Base-by-base conservation (phyloP, 192 early-diverging fungal species). In the Spinellus fusiger region DNA sequence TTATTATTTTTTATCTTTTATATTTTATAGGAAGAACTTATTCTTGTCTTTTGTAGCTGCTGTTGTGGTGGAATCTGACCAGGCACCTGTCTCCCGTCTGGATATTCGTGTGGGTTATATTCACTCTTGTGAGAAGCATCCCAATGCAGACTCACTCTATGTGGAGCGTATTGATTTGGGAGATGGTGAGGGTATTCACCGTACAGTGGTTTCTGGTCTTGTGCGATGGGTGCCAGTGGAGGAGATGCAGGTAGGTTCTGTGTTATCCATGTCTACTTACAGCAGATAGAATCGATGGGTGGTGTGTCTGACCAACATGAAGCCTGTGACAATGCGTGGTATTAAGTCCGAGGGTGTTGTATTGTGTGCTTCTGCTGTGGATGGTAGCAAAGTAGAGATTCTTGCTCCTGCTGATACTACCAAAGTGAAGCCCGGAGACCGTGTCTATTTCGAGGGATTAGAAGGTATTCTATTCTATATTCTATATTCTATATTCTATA, bases 321-420 rank as follows among this genome's bases (percentile, higher is more conserved):
- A 99, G 78, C 96, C 96, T 23, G 94, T 82, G 6, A 77, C 79
- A 69, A 86, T 98, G 95, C 86, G 96, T 66, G 93, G 94, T 40
- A 82, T 98, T 65, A 97, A 93, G 78, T 96, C 94, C 22, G 76
- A 80, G 62, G 96, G 90, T 5, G 98, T 99, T 95, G 95, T 99
- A 2, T 77, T 99, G 4, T 93, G 91, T 57, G 92, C 95, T 6
- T 91, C 93, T 15, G 81, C 86, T 61, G 65, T 83, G 5, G 90
- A 90, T 54, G 93, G 94, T 44, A 81, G 73, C 66, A 87, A 87
- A 44, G 89, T 99, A 25, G 96, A 99, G 74, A 82, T 99, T 70
- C 79, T 99, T 26, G 80, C 88, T 44, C 95, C 95, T 23, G 62
- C 60, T 16, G 71, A 73, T 55, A 91, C 95, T 23, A 77, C 79